Evolutionary conservation across 78 protist genomes (phyloP), one percentile per base, ranked within the genome.

Genomic region (Dictyostelium purpureum): DNA sequence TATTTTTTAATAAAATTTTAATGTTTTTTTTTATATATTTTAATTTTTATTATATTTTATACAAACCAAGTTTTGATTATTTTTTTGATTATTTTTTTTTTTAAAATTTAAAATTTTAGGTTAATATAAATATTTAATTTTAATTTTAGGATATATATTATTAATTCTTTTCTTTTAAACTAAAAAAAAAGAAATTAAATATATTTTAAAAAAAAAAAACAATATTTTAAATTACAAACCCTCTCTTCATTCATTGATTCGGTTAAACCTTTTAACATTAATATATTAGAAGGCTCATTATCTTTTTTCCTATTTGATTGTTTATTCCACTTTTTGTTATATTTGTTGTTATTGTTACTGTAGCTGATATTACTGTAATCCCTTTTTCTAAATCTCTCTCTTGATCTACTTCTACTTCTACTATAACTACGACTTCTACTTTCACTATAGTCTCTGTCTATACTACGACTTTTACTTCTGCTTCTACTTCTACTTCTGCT

Each of bases 191-290:
- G 7, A 45, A 24, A n/a, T 14, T 10, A 21, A 16, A 43, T 0
- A 47, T 16, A 47, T 47, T 47, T 47, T 14, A 47, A 7, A 9
- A 9, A 43, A 9, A 47, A 47, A 3, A 10, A 47, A 47, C 52
- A 47, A 43, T 43, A 14, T 71, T 11, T 0, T 35, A 11, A 18
- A 14, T 21, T 49, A 24, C 47, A 49, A 66, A 83, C 91, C 56
- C 54, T 51, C 33, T 87, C 92, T 66, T 66, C 77, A 21, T 2
- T 51, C 1, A 66, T 71, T 24, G 21, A 7, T 21, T 16, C 9
- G 26, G 33, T 51, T 69, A 87, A 19, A 10, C 92, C 92, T 66
- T 65, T 76, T 24, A 87, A 18, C 31, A 87, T 71, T 37, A 87
- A 11, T 33, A 56, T 47, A 40, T 26, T 71, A 5, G 67, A 35